Conservation (phyloP, 345 rosid genomes). For the Hypericum perforatum region DNA sequence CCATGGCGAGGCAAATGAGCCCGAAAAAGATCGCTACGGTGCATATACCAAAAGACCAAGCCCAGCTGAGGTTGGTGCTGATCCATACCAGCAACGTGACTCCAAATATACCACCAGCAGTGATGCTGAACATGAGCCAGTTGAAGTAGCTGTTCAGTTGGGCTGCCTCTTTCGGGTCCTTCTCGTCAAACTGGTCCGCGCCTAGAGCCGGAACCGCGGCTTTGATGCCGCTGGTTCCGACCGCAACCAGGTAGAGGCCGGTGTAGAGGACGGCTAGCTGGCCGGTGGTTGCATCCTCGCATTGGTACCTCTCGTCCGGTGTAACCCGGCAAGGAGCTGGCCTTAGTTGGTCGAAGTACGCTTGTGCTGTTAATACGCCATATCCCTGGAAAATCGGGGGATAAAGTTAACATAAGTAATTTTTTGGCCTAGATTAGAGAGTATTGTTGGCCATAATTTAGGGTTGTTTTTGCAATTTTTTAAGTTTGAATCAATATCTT, state of each 20-base stretch:
- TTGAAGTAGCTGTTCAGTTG: slow-evolving; percentile 47
- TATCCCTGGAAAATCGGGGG: slow-evolving; percentile 32
- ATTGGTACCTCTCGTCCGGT: slow-evolving; percentile 18
- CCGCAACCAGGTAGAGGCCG: slow-evolving; percentile 45
- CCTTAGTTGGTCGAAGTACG: slow-evolving; percentile 35
- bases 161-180: slow-evolving; percentile 35
- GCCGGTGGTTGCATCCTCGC: slow-evolving; percentile 24
- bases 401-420: too few relatives aligned
- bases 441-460: too few relatives aligned
- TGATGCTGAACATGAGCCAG: slow-evolving; percentile 51
- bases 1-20: slow-evolving; percentile 26
- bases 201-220: slow-evolving; percentile 48
- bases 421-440: too few relatives aligned
- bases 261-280: slow-evolving; percentile 30
- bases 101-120: slow-evolving; percentile 33
- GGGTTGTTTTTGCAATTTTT: too few relatives aligned
- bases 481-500: too few relatives aligned
- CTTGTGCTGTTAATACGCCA: slow-evolving; percentile 35
- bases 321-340: slow-evolving; percentile 41
- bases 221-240: slow-evolving; percentile 48
- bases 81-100: slow-evolving; percentile 52
- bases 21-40: slow-evolving; percentile 23
- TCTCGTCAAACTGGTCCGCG: slow-evolving; percentile 50
- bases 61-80: slow-evolving; percentile 42
- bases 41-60: slow-evolving; percentile 36